Conservation (phyloP, 2,329 filamentous ascomycete species). For the Bertia moriformis region DNA sequence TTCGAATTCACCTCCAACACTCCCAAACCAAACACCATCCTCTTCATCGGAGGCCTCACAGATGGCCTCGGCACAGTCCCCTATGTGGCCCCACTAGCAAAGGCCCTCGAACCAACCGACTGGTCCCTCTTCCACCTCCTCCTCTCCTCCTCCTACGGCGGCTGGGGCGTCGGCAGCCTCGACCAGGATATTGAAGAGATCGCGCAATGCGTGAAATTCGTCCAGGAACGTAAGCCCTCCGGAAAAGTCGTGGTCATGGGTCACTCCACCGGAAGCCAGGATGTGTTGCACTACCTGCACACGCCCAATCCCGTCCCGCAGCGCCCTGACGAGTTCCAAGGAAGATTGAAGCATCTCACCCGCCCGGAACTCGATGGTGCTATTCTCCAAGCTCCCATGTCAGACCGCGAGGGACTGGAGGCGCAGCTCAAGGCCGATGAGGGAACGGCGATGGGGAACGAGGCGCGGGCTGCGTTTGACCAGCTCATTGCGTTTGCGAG, state of each 20-base stretch:
- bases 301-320: background rate
- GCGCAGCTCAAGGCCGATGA: background rate
- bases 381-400: background rate
- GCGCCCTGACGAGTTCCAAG: background rate
- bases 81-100: slow-evolving; percentile 33
- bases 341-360: background rate
- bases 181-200: slow-evolving; percentile 37
- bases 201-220: slow-evolving; percentile 31
- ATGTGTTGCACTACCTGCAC: background rate
- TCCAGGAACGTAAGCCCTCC: slow-evolving; percentile 18
- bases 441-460: background rate
- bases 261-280: slow-evolving; percentile 1
- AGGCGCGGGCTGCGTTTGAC: background rate
- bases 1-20: slow-evolving; percentile 19
- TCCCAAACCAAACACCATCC: slow-evolving; percentile 27
- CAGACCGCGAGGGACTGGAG: background rate
- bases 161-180: slow-evolving; percentile 37
- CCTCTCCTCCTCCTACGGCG: slow-evolving; percentile 33
- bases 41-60: slow-evolving; percentile 43
- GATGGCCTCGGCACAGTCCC: slow-evolving; percentile 39
- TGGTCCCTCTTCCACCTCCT: slow-evolving; percentile 37
- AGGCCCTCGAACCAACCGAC: slow-evolving; percentile 24
- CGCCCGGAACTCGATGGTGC: background rate
- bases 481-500: background rate
- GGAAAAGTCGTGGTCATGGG: background rate